Base-by-base conservation (phyloP, 1,284 basidiomycete genomes). In the Stygiomarasmius scandens region DNA sequence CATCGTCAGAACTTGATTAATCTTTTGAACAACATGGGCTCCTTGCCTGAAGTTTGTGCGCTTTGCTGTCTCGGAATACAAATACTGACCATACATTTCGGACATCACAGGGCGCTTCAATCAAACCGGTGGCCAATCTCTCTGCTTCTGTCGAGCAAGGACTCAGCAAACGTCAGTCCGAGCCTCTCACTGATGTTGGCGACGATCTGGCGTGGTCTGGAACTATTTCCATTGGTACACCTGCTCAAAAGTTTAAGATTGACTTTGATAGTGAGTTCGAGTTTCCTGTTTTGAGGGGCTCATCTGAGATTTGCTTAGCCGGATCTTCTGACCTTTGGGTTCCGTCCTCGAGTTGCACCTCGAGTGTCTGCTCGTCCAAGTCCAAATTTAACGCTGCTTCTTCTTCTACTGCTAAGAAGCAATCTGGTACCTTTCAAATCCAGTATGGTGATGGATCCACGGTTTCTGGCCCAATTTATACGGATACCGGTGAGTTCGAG, bases 401-500 rank as follows among this genome's bases (percentile, higher is more conserved):
- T 9, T 80, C 78, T 29, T 74, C 73, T 0, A 74, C 77, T 1
- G 66, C 76, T 8, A 50, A 60, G 19, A 63, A 73, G 55, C 29
- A 73, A 52, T 44, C 55, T 1, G 64, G 67, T 22, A 63, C 61
- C 0, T 86, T 87, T 70, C 55, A 45, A 4, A 77, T 86, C 57
- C 19, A 64, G 2, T 89, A 83, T 66, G 84, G 79, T 12, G 84
- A 86, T 64, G 81, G 82, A 16, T 81, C 80, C 10, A 74, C 72
- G n/a, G 81, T 82, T 9, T 65, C 67, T 10, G 86, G 85, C 38
- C 69, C 71, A 27, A 73, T 82, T 58, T 86, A 80, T 69, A 71
- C 69, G 2, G 87, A 89, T 61, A 76, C 70, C 22, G 44, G 47
- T 44, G 10, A 25, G 25, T n/a, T 24, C n/a, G n/a, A n/a, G n/a